Evolutionary conservation across 129 eudicot species (phyloP).

Genomic region (Flaveria brownii): DNA sequence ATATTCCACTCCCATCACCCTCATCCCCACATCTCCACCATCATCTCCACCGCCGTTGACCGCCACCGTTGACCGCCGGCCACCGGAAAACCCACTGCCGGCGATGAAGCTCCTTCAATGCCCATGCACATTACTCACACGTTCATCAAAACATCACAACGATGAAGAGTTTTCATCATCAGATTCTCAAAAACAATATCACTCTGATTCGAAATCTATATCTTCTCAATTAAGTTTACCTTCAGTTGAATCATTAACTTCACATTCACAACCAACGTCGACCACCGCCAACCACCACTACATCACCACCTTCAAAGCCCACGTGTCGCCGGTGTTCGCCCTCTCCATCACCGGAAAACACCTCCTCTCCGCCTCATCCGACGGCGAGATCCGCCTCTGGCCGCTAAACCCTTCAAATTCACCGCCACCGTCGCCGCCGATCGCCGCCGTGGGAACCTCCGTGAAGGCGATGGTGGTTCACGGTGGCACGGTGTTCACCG

Average conservation of each 20-base stretch:
- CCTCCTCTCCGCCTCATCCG: conserved; percentile 66
- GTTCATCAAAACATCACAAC: conserved; percentile 2
- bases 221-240: conserved; percentile 66
- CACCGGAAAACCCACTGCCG: conserved; percentile 21
- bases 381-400: conserved; percentile 65
- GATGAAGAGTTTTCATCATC: conserved; percentile 10
- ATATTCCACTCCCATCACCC: conserved; percentile 15
- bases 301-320: conserved; percentile 71
- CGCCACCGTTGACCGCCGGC: conserved; percentile 7
- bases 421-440: not conserved
- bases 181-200: conserved; percentile 6
- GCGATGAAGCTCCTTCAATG: conserved; percentile 44
- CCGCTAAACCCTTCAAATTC: conserved; percentile 21
- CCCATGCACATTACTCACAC: conserved; percentile 35
- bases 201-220: conserved; percentile 32
- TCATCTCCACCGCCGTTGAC: not conserved
- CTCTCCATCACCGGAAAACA: conserved; percentile 53
- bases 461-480: conserved; percentile 52
- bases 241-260: conserved; percentile 64
- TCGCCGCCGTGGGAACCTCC: conserved; percentile 36
- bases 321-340: conserved; percentile 59
- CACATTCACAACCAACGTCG: conserved; percentile 39
- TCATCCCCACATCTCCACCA: not conserved
- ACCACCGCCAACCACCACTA: conserved; percentile 45
- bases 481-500: conserved; percentile 54